phyloP scores from a whole-genome alignment of 1,284 basidiomycete genomes.

The Moesziomyces parantarcticus region DNA sequence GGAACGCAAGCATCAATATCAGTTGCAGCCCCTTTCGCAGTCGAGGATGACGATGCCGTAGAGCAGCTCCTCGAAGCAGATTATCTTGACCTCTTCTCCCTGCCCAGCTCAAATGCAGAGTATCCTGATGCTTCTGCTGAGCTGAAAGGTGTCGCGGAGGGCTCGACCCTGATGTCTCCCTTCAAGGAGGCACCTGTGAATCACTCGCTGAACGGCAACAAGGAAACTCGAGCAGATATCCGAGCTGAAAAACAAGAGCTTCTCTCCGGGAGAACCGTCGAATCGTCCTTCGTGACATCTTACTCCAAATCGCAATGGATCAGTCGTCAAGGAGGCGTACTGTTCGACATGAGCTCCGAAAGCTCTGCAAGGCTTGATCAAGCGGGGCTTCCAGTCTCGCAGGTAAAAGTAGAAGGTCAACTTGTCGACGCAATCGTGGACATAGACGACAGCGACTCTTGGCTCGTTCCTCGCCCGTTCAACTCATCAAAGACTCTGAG shows the following conservation, averaged over 20 bases:
- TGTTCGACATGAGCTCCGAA: not conserved
- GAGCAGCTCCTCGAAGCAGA: not conserved
- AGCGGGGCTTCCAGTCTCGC: not conserved
- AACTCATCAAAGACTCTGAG: too few species aligned
- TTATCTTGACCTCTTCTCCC: not conserved
- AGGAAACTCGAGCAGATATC: not conserved
- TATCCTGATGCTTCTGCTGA: too few species aligned
- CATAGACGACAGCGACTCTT: too few species aligned
- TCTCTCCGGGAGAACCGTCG: not conserved
- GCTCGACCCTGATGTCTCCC: not conserved
- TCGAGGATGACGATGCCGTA: not conserved
- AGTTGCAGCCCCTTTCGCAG: not conserved
- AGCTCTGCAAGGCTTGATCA: not conserved
- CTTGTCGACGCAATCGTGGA: too few species aligned
- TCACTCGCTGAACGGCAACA: not conserved
- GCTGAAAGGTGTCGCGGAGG: not conserved
- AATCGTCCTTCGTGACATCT: not conserved
- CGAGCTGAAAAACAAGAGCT: not conserved
- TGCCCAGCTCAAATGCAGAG: not conserved
- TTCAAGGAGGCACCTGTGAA: not conserved
- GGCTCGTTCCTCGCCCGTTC: too few species aligned
- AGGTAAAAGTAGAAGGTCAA: too few species aligned
- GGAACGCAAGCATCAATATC: not conserved
- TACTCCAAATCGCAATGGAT: not conserved
- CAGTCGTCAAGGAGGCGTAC: not conserved